These are phyloP conservation scores for Aspergillus versicolor DNA, from an alignment of 2,329 filamentous ascomycete species.

Conservation along the genomic window DNA sequence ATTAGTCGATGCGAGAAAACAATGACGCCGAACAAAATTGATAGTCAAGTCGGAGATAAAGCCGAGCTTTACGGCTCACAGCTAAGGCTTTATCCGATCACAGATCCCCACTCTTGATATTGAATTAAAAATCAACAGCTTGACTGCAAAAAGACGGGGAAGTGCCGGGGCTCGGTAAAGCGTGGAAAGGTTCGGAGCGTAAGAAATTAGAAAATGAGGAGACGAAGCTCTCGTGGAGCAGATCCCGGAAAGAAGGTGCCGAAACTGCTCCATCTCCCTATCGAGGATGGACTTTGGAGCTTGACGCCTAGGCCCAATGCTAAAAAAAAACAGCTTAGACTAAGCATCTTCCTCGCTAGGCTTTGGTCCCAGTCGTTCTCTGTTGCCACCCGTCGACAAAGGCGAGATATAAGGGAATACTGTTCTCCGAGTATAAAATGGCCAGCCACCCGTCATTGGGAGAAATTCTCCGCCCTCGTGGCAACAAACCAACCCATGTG, in stretches of 20 bases:
- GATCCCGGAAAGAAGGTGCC: constrained; percentile 1
- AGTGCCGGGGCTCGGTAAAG: background rate
- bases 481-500: background rate
- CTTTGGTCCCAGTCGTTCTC: too few relatives aligned
- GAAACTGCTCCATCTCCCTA: background rate
- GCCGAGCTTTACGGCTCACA: background rate
- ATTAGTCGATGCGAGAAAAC: background rate
- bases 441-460: background rate
- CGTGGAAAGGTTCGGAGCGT: background rate
- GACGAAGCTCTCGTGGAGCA: background rate
- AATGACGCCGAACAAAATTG: background rate
- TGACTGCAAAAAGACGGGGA: background rate
- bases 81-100: background rate
- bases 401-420: too few relatives aligned
- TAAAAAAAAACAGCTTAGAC: too few relatives aligned
- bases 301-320: too few relatives aligned
- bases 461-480: constrained; percentile 1
- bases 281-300: too few relatives aligned
- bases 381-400: too few relatives aligned
- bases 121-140: background rate
- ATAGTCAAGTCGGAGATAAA: background rate
- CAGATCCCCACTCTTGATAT: background rate
- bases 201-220: background rate
- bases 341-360: too few relatives aligned
- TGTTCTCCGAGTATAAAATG: too few relatives aligned